These are phyloP conservation scores for Suhomyces coccinellae DNA, from an alignment of 1,139 yeast species.

Conservation along the genomic window DNA sequence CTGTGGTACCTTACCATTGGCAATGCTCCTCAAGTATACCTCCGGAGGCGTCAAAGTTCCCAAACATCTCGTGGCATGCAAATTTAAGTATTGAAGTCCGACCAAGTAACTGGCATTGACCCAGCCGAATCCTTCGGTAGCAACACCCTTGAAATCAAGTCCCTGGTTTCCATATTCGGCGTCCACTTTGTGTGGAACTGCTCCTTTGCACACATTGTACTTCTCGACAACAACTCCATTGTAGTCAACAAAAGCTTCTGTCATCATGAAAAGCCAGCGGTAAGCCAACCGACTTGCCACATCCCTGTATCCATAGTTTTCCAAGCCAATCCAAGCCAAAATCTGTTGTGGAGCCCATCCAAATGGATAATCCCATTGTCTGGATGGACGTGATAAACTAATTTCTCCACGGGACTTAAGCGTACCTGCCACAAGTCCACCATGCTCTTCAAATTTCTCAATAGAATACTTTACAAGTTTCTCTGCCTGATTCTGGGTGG, in stretches of 20 bases:
- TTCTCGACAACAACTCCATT: slow-evolving; percentile 96
- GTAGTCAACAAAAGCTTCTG: slow-evolving; percentile 88
- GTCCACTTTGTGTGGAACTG: slow-evolving; percentile 87
- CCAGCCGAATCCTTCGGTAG: slow-evolving; percentile 98
- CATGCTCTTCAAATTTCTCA: slow-evolving; percentile 76
- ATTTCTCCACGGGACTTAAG: slow-evolving; percentile 72
- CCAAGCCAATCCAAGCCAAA: slow-evolving; percentile 86
- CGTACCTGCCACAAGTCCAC: slow-evolving; percentile 90
- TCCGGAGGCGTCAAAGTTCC: slow-evolving; percentile 84
- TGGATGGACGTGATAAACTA: slow-evolving; percentile 69
- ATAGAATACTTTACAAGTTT: slow-evolving; percentile 59
- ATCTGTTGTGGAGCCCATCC: slow-evolving; percentile 99
- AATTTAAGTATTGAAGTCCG: slow-evolving; percentile 70
- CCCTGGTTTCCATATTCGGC: slow-evolving; percentile 99
- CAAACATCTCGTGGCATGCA: slow-evolving; percentile 71
- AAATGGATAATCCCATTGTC: slow-evolving; percentile 98
- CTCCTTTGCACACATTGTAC: slow-evolving; percentile 82
- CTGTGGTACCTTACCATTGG: background rate
- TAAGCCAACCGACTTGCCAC: slow-evolving; percentile 73
- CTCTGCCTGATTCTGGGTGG: slow-evolving; percentile 74
- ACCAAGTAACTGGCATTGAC: slow-evolving; percentile 83
- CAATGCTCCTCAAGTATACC: slow-evolving; percentile 49
- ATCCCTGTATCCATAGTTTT: slow-evolving; percentile 67
- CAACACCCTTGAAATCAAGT: slow-evolving; percentile 86
- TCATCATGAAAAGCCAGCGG: slow-evolving; percentile 88